A percentile compares a stretch with the other conserved stretches of the same genome.
phyloP scores from a whole-genome alignment of 2,329 filamentous ascomycete genomes.

The Westerdykella ornata region DNA sequence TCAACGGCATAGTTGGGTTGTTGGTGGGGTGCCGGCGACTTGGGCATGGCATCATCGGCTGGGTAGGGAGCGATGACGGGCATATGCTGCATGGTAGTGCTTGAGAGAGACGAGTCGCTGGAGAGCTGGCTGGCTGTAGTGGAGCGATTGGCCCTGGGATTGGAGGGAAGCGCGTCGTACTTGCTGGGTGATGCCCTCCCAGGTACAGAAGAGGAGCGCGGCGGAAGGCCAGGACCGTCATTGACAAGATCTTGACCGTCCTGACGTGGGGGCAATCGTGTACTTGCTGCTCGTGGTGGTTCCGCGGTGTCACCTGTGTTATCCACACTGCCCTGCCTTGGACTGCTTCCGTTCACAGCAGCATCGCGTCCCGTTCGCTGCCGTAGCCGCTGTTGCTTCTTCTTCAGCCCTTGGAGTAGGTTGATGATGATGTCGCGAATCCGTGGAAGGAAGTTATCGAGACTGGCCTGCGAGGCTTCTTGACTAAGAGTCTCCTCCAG shows the following conservation, averaged over 20 bases:
- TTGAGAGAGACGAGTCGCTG: slow-evolving; percentile 60
- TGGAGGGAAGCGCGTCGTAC: slow-evolving; percentile 35
- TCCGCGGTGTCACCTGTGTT: slow-evolving; percentile 34
- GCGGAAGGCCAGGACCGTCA: slow-evolving; percentile 41
- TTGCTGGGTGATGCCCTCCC: slow-evolving; percentile 42
- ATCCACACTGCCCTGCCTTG: slow-evolving; percentile 34
- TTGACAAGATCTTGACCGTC: slow-evolving; percentile 36
- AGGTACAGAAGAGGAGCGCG: slow-evolving; percentile 43
- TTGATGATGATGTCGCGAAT: slow-evolving; percentile 99
- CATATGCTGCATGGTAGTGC: slow-evolving; percentile 66
- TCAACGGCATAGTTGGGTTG: slow-evolving; percentile 46
- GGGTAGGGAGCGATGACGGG: slow-evolving; percentile 69
- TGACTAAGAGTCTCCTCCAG: slow-evolving; percentile 94
- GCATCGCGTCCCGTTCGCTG: slow-evolving; percentile 50
- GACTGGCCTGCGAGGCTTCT: slow-evolving; percentile 85
- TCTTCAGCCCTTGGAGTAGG: slow-evolving; percentile 87
- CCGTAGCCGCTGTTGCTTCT: slow-evolving; percentile 85
- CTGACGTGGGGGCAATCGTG: slow-evolving; percentile 36
- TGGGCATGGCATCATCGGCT: slow-evolving; percentile 50
- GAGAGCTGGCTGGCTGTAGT: slow-evolving; percentile 30
- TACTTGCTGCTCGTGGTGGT: slow-evolving; percentile 36
- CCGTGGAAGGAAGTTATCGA: slow-evolving; percentile 86
- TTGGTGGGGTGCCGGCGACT: slow-evolving; percentile 25
- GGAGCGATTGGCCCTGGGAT: slow-evolving; percentile 28
- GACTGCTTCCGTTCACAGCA: slow-evolving; percentile 34